phyloP scores from a whole-genome alignment of 2,329 filamentous ascomycete genomes.

The Arthrobotrys iridis region DNA sequence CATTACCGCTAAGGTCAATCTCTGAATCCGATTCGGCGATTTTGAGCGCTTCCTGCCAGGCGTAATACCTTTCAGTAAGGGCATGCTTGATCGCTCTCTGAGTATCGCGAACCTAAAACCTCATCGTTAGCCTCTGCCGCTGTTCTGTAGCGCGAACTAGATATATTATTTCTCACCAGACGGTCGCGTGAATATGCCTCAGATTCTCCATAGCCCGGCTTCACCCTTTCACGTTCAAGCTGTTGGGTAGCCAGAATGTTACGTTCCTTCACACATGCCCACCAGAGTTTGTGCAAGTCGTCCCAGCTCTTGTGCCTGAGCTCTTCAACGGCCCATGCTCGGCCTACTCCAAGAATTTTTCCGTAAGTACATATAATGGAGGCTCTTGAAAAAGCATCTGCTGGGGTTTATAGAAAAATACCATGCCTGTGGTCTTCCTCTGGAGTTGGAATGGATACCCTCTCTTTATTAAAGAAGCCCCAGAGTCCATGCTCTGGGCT shows the following conservation, averaged over 20 bases:
- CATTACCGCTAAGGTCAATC: conserved; percentile 69
- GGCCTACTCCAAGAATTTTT: conserved; percentile 65
- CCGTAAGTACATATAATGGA: background rate
- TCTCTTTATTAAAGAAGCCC: conserved; percentile 83
- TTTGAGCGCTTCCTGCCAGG: conserved; percentile 79
- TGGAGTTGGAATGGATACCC: conserved; percentile 75
- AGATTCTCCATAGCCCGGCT: conserved; percentile 76
- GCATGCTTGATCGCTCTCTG: conserved; percentile 84
- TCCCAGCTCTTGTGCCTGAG: conserved; percentile 91
- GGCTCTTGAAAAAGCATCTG: background rate
- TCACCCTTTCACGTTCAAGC: conserved; percentile 73
- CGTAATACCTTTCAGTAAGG: conserved; percentile 86
- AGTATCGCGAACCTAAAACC: conserved; percentile 74
- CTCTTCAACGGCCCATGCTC: conserved; percentile 85
- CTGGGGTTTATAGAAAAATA: conserved; percentile 59
- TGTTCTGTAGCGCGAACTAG: too few relatives aligned
- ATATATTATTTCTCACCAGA: conserved; percentile 47
- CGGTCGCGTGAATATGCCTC: conserved; percentile 73
- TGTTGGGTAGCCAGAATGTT: conserved; percentile 86
- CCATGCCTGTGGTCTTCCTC: conserved; percentile 76
- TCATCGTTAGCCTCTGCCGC: background rate
- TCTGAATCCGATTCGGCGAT: conserved; percentile 74
- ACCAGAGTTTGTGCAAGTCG: conserved; percentile 91
- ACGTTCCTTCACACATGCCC: conserved; percentile 88
- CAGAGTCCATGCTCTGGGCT: conserved; percentile 87